Evolutionary conservation across 1,284 basidiomycete species (phyloP).

Genomic region (Ustilago vetiveriae): DNA sequence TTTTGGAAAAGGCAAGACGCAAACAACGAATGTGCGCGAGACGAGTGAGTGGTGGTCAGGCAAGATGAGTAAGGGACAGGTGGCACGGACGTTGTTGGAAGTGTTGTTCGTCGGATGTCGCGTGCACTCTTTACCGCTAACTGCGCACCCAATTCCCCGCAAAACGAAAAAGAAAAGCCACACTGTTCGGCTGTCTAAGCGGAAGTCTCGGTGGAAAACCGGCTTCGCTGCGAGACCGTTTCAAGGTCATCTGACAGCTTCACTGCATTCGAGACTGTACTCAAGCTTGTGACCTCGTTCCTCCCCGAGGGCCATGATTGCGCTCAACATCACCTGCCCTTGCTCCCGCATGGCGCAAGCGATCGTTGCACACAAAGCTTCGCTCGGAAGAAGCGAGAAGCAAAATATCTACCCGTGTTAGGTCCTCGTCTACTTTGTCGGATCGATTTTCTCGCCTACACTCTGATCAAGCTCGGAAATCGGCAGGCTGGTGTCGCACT

Average conservation of each 20-base stretch:
- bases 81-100: not conserved
- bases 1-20: constrained; percentile 3
- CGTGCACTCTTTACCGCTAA: not conserved
- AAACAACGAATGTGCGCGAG: not conserved
- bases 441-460: not conserved
- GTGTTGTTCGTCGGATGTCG: constrained; percentile 2
- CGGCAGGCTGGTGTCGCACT: not conserved
- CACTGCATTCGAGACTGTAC: no score
- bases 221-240: no score
- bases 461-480: not conserved
- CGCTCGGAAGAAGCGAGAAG: no score
- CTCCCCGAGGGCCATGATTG: no score
- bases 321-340: no score
- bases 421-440: not conserved
- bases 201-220: constrained; percentile 74
- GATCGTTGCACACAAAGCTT: no score
- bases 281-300: no score
- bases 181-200: not conserved
- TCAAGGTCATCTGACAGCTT: no score
- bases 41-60: not conserved
- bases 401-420: no score
- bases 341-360: no score
- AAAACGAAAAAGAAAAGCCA: not conserved
- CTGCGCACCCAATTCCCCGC: constrained; percentile 4
- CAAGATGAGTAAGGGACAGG: not conserved